A percentile compares a stretch with the other conserved stretches of the same genome.
phyloP scores from a whole-genome alignment of 208 protist genomes.

The Paratrypanosoma confusum region DNA sequence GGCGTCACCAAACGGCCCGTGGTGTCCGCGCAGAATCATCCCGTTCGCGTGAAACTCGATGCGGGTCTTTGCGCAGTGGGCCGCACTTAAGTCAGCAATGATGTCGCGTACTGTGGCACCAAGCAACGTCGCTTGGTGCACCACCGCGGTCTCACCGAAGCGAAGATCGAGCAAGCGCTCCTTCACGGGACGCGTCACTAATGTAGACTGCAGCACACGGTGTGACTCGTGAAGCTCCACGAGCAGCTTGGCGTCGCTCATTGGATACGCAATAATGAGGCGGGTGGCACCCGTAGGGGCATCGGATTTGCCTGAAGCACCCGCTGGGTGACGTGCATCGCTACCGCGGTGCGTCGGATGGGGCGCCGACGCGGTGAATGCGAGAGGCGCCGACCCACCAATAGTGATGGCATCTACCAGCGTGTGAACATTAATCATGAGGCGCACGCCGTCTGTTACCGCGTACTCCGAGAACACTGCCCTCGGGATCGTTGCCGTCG shows the following conservation, averaged over 20 bases:
- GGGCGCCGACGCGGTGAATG: not conserved
- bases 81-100: constrained; percentile 40
- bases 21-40: constrained; percentile 34
- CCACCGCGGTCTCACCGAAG: constrained; percentile 31
- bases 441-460: constrained; percentile 30
- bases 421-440: constrained; percentile 47
- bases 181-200: constrained; percentile 48
- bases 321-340: no score
- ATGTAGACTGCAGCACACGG: constrained; percentile 39
- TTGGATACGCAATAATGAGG: constrained; percentile 39
- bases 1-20: constrained; percentile 48
- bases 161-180: constrained; percentile 51
- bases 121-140: constrained; percentile 32
- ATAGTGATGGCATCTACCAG: constrained; percentile 63
- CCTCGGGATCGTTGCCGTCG: constrained; percentile 55
- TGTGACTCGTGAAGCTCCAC: constrained; percentile 42
- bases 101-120: constrained; percentile 45
- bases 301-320: no score
- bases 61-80: constrained; percentile 40
- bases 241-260: constrained; percentile 35
- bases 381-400: constrained; percentile 20
- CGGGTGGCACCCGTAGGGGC: constrained; percentile 8
- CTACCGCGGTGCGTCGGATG: no score
- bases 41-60: constrained; percentile 13
- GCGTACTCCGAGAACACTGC: constrained; percentile 69